A percentile compares a stretch with the other conserved stretches of the same genome.
phyloP scores from a whole-genome alignment of 2,329 filamentous ascomycete species.

The Neonectria sp. region DNA sequence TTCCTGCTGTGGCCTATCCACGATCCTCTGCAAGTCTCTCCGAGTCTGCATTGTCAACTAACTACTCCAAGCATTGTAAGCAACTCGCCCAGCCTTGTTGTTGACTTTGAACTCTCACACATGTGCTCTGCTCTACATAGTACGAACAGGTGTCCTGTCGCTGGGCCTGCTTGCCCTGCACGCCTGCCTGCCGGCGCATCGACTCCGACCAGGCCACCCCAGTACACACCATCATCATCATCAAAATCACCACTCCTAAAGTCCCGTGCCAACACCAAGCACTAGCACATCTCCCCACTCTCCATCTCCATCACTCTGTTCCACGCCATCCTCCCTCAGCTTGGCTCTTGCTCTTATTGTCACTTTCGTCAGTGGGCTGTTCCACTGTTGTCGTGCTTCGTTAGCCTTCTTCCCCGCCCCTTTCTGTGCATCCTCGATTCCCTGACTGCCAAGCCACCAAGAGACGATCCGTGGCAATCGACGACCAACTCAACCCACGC shows the following conservation, averaged over 20 bases:
- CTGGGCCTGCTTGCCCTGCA: too few relatives aligned
- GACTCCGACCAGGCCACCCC: constrained; percentile 2
- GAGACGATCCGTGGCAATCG: constrained; percentile 21
- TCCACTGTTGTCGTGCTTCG: not conserved
- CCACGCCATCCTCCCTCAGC: not conserved
- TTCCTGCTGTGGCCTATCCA: constrained; percentile 16
- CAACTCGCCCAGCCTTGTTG: not conserved
- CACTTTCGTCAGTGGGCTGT: not conserved
- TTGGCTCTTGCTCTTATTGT: not conserved
- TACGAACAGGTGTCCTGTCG: too few relatives aligned
- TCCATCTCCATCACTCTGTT: not conserved
- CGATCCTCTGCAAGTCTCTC: constrained; percentile 1
- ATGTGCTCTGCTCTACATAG: not conserved
- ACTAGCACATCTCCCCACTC: constrained; percentile 8
- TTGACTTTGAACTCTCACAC: not conserved
- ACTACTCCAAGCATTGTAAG: not conserved
- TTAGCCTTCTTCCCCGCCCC: not conserved
- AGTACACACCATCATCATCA: constrained; percentile 1
- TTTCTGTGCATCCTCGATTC: constrained; percentile 3
- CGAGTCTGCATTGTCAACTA: constrained; percentile 8
- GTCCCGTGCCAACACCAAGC: not conserved
- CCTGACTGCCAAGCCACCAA: constrained; percentile 22
- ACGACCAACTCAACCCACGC: constrained; percentile 15
- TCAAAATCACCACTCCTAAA: constrained; percentile 3
- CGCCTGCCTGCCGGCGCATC: constrained; percentile 1